Evolutionary conservation across 805 yeast species (phyloP).

Genomic region (Yarrowia alimentaria): DNA sequence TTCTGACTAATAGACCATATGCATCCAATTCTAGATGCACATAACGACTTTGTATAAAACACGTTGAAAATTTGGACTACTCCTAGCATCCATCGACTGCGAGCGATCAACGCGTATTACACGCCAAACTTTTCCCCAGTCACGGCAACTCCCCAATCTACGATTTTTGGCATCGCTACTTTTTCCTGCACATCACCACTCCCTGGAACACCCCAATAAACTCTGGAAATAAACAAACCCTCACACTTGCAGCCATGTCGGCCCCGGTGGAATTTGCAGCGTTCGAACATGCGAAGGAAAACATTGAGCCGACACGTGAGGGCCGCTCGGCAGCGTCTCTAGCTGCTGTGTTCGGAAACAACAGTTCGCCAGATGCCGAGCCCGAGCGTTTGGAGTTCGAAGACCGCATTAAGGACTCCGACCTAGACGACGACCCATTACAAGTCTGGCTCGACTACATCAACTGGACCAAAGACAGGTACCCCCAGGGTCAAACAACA

Average conservation of each 20-base stretch:
- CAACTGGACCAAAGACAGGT: constrained; percentile 59
- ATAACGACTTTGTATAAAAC: too few relatives aligned
- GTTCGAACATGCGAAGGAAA: constrained; percentile 59
- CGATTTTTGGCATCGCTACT: too few relatives aligned
- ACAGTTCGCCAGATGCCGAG: constrained; percentile 17
- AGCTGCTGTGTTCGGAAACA: constrained; percentile 44
- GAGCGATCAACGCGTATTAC: too few relatives aligned
- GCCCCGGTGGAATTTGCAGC: constrained; percentile 42
- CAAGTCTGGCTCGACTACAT: constrained; percentile 73
- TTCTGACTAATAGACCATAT: too few relatives aligned
- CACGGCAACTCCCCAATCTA: too few relatives aligned
- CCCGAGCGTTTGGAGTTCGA: constrained; percentile 50
- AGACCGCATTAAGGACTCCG: constrained; percentile 47
- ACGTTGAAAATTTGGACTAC: too few relatives aligned
- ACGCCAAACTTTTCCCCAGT: too few relatives aligned
- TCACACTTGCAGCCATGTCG: constrained; percentile 26
- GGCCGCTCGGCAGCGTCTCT: constrained; percentile 70
- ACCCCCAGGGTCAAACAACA: constrained; percentile 59
- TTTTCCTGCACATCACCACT: too few relatives aligned
- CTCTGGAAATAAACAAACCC: constrained; percentile 20
- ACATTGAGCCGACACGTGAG: constrained; percentile 54
- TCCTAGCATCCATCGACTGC: too few relatives aligned
- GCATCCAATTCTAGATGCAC: too few relatives aligned
- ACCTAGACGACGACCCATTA: constrained; percentile 67
- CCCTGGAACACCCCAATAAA: background rate